Conservation (phyloP, 2,329 filamentous ascomycete species). For the Aspergillus jensenii region DNA sequence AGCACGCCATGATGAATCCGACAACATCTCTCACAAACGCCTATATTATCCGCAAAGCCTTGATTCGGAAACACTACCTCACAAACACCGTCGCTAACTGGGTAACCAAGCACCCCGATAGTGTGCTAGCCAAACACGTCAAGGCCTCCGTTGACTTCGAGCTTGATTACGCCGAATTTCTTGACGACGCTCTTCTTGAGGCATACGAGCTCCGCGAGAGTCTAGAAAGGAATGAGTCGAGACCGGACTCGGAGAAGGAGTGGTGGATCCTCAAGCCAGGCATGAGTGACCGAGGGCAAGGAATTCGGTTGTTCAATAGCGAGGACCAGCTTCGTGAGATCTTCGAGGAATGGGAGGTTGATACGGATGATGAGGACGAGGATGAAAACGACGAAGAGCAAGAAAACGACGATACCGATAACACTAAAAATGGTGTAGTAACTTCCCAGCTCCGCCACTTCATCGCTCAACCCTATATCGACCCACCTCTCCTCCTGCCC, state of each 20-base stretch:
- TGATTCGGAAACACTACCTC: conserved; percentile 95
- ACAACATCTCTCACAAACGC: conserved; percentile 72
- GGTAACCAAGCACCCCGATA: conserved; percentile 77
- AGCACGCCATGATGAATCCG: conserved; percentile 64
- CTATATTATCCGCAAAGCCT: conserved; percentile 92
- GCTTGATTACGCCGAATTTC: conserved; percentile 92
- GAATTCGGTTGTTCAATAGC: conserved; percentile 83
- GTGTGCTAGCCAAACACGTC: conserved; percentile 67
- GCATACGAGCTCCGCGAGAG: conserved; percentile 83
- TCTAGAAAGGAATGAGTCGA: conserved; percentile 66
- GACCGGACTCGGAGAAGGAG: conserved; percentile 64
- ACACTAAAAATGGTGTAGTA: conserved; percentile 59
- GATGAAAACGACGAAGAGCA: conserved; percentile 44
- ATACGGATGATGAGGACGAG: conserved; percentile 54
- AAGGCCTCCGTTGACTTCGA: conserved; percentile 84
- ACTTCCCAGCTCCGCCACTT: conserved; percentile 94
- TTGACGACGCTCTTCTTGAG: conserved; percentile 90
- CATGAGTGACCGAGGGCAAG: conserved; percentile 95
- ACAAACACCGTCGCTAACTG: conserved; percentile 80
- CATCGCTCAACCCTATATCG: conserved; percentile 91
- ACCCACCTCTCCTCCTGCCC: conserved; percentile 75
- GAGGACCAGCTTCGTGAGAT: conserved; percentile 81
- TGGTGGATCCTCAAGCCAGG: conserved; percentile 99
- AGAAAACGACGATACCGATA: conserved; percentile 19
- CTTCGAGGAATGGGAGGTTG: conserved; percentile 87